Conservation (phyloP, 805 yeast species). For the Huiozyma sinensis region DNA sequence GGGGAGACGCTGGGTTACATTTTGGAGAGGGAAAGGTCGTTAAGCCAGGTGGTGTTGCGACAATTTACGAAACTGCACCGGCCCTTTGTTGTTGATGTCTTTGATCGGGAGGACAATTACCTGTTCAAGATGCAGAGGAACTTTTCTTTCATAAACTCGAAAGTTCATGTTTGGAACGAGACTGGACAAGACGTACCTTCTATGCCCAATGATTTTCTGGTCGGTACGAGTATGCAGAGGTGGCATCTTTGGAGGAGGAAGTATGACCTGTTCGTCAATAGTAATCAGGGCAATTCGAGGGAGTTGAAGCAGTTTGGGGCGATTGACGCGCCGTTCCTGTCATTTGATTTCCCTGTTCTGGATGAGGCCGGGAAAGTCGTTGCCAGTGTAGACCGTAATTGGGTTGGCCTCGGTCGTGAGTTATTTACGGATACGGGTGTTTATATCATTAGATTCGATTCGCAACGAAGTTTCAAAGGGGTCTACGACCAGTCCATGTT, state of each 20-base stretch:
- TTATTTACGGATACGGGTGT: conserved; percentile 92
- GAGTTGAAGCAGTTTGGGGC: conserved; percentile 68
- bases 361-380: conserved; percentile 49
- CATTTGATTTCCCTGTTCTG: conserved; percentile 74
- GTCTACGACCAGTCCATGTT: conserved; percentile 35
- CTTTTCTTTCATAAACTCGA: conserved; percentile 82
- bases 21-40: conserved; percentile 69
- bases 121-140: conserved; percentile 66
- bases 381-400: conserved; percentile 80
- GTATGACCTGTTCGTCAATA: conserved; percentile 54
- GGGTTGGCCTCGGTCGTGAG: conserved; percentile 93
- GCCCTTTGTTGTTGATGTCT: conserved; percentile 68
- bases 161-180: conserved; percentile 39
- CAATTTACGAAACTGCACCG: conserved; percentile 79
- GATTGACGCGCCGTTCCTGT: conserved; percentile 76
- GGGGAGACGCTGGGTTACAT: conserved; percentile 74
- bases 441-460: conserved; percentile 73
- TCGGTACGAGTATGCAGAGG: conserved; percentile 84
- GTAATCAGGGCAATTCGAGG: conserved; percentile 24
- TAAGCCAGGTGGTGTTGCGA: conserved; percentile 59
- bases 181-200: conserved; percentile 24
- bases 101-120: conserved; percentile 51
- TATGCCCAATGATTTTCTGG: conserved; percentile 29
- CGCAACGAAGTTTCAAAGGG: conserved; percentile 51
- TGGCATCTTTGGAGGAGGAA: conserved; percentile 94